These are phyloP conservation scores for Russula dissimulans DNA, from an alignment of 768 basidiomycete species.

Conservation along the genomic window DNA sequence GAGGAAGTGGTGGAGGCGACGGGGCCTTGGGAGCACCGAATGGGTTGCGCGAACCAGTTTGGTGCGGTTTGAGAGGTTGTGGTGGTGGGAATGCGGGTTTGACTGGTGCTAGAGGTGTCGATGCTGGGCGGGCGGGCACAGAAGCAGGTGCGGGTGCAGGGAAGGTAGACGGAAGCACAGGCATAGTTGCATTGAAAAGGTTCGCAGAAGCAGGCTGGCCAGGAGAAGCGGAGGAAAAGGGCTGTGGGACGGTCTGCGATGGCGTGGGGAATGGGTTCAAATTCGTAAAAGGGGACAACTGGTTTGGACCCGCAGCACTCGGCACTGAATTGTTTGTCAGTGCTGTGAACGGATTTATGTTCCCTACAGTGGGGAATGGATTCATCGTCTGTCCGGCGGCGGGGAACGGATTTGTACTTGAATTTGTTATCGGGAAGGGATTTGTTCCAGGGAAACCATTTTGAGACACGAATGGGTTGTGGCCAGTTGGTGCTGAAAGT, in stretches of 20 bases:
- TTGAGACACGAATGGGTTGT: conserved; percentile 13
- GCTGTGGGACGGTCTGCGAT: not conserved
- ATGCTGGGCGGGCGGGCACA: conserved; percentile 53
- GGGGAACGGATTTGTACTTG: conserved; percentile 7
- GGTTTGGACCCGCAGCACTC: not conserved
- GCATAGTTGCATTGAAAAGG: conserved; percentile 2
- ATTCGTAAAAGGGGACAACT: not conserved
- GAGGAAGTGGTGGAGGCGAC: conserved; percentile 53
- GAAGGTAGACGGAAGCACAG: conserved; percentile 17
- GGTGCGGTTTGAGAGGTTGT: conserved; percentile 72
- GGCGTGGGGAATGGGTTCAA: conserved; percentile 6
- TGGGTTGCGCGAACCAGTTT: conserved; percentile 92
- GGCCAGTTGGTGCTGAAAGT: conserved; percentile 7
- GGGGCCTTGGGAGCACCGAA: conserved; percentile 69
- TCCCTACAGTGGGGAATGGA: conserved; percentile 6
- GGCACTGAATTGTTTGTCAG: not conserved
- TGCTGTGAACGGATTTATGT: conserved; percentile 6
- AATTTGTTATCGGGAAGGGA: not conserved
- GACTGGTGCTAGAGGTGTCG: conserved; percentile 52
- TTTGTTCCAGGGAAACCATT: not conserved
- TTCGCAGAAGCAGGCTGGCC: not conserved
- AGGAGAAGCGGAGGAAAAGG: conserved; percentile 2
- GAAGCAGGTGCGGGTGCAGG: conserved; percentile 15
- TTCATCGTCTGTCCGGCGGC: not conserved
- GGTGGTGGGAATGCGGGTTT: conserved; percentile 37